These are phyloP conservation scores for Centaurea solstitialis DNA, from an alignment of 129 eudicot species.

Conservation along the genomic window DNA sequence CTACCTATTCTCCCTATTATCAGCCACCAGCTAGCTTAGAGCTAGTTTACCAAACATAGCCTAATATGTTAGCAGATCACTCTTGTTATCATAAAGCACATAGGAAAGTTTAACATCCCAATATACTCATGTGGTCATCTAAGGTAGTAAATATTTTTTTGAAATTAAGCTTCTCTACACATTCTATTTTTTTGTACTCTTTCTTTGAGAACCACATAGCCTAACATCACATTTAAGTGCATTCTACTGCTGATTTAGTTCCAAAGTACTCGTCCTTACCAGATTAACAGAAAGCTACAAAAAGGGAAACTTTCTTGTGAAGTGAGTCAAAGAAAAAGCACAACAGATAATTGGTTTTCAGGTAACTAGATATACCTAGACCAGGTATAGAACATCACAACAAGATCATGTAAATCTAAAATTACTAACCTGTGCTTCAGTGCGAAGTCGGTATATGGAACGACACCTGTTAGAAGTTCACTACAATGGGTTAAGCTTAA, in stretches of 20 bases:
- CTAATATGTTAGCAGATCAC: not conserved
- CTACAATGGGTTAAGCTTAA: constrained; percentile 49
- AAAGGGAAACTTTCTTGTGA: not conserved
- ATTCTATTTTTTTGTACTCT: constrained; percentile 1
- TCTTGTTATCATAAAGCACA: not conserved
- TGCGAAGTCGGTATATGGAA: constrained; percentile 96
- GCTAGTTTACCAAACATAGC: no score
- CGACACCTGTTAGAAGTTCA: constrained; percentile 97
- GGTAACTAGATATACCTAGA: not conserved
- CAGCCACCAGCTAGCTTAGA: no score
- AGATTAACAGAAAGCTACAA: constrained; percentile 2
- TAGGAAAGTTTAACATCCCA: not conserved
- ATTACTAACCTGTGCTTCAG: constrained; percentile 86
- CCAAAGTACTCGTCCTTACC: not conserved
- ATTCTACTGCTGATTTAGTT: not conserved
- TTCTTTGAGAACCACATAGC: constrained; percentile 1
- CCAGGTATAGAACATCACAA: not conserved
- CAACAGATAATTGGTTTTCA: not conserved
- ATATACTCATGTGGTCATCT: not conserved
- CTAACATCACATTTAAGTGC: not conserved
- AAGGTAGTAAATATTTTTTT: not conserved
- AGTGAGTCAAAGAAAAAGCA: not conserved
- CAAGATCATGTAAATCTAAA: not conserved
- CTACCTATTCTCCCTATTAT: no score
- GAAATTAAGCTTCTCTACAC: not conserved